phyloP scores from a whole-genome alignment of 163 green algal genomes.

The Chloroidium sp. region DNA sequence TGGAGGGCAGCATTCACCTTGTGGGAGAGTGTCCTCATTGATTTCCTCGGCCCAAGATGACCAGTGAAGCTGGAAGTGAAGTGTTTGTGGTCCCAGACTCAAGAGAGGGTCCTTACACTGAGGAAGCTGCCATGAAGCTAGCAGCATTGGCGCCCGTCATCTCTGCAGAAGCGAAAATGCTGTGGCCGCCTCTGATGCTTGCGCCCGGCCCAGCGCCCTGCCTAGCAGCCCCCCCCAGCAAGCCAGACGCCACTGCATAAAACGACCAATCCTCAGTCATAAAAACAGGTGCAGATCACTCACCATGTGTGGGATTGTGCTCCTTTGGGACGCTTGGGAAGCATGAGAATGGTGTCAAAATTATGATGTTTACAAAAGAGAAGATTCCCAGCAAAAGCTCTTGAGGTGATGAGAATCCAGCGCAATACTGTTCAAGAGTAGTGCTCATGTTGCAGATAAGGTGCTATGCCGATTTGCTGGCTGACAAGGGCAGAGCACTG shows the following conservation, averaged over 20 bases:
- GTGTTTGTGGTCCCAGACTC: background rate
- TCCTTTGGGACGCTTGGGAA: background rate
- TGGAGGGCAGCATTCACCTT: background rate
- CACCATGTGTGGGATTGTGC: background rate
- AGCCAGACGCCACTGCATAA: background rate
- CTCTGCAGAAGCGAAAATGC: slow-evolving; percentile 9
- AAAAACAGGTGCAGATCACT: background rate
- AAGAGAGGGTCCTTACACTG: background rate
- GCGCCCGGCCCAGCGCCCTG: background rate
- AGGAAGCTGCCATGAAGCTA: background rate
- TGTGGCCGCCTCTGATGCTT: background rate
- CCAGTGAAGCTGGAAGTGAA: background rate
- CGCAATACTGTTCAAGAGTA: no score
- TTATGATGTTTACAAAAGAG: no score
- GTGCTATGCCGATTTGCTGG: no score
- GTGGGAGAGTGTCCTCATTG: no score
- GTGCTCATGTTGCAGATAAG: no score
- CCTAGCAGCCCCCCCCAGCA: background rate
- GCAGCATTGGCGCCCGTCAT: background rate
- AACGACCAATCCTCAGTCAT: background rate
- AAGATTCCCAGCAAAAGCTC: no score
- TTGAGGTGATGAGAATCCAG: no score
- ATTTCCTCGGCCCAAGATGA: background rate
- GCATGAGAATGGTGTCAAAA: no score
- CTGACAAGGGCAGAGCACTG: no score